Base-by-base conservation (phyloP, 2,329 filamentous ascomycete species). In the Phialemoniopsis sp. region DNA sequence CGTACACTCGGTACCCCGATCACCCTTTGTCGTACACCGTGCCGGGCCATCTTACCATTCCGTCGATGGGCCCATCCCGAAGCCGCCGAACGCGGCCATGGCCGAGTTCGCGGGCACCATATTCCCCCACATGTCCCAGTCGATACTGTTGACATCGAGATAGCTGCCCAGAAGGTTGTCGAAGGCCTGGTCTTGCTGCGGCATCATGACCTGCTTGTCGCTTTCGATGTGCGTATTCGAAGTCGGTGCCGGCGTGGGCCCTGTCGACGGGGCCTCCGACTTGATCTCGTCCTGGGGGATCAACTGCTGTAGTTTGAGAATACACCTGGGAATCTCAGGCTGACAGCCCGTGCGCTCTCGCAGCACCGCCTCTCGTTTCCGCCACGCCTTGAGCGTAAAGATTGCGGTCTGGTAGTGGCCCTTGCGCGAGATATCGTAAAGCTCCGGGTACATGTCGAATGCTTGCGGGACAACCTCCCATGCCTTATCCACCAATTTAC, bases 301-400 rank as follows among this genome's bases (percentile, higher is more conserved):
- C 15, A 62, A 48, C 2, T 62, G 54, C 32, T 64, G 67, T 10
- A 80, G 58, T 30, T 60, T 68, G 14, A 56, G 49, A 29, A 80
- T 64, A 34, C 66, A 78, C 4, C 47, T 47, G 0, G 76, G 76
- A 13, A 58, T 60, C 13, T 68, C 57, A 13, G 70, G 58, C 2
- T 50, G 37, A 14, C 56, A 50, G 1, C 71, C 70, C 7, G 29
- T 37, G 4, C 53, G 48, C 32, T 63, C 54, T 3, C 49, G 45
- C 13, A 73, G 54, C 0, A 63, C 56, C 26, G 60, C 58, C 47
- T 76, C 71, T 10, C 76, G 67, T n/a, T 56, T 59, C 42, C 59
- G 66, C 76, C 76, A 80, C 1, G 70, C 75, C 46, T 68, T 70
- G 41, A 78, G 58, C 4, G 70, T 60, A 32, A 70, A 67, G 15